Evolutionary conservation across 108 stramenopile species (phyloP), one percentile per base, ranked within the genome.

Genomic region (Pseudonitzschia multiseries): DNA sequence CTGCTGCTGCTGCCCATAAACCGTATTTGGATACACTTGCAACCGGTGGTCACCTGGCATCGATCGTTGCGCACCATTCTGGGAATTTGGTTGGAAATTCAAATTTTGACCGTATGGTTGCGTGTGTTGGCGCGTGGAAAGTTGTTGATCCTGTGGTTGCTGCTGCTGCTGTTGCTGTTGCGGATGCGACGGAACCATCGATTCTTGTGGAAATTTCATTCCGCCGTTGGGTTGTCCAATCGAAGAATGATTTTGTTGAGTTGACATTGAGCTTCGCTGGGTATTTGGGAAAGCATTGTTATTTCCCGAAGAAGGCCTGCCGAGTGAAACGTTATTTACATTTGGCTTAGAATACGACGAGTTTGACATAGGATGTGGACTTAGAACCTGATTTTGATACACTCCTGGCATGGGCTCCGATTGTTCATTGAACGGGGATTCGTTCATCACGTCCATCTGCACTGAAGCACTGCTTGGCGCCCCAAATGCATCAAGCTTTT

Each of bases 91-190:
- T 62, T 62, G 61, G n/a, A 29, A 33, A 62, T 62, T 18, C 4
- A 31, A n/a, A 24, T 17, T 18, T 40, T 6, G 33, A n/a, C 14
- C 36, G 26, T 40, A 29, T 33, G 18, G 33, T n/a, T 40, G 12
- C 17, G 32, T 27, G 20, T 9, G 33, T n/a, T 68, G 42, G 50
- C 4, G 64, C 33, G 4, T 54, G 4, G 15, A 26, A 42, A 57
- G 26, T 22, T 67, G 33, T 46, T 69, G 75, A 27, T 69, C 62
- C 46, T 53, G 26, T 22, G 56, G 33, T 46, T 69, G 75, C 43
- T 69, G 69, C 46, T 53, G 60, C 12, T 48, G 33, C 44, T 63
- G 71, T 21, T 64, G 73, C 65, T 40, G 51, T 54, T 75, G 56
- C 26, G 13, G 22, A 2, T 75, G 65, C 4, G 18, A 33, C 32